Percentiles rank a stretch among this genome's conserved stretches.
These are phyloP conservation scores for Lachancea dasiensis DNA, from an alignment of 805 yeast genomes.

Conservation along the genomic window DNA sequence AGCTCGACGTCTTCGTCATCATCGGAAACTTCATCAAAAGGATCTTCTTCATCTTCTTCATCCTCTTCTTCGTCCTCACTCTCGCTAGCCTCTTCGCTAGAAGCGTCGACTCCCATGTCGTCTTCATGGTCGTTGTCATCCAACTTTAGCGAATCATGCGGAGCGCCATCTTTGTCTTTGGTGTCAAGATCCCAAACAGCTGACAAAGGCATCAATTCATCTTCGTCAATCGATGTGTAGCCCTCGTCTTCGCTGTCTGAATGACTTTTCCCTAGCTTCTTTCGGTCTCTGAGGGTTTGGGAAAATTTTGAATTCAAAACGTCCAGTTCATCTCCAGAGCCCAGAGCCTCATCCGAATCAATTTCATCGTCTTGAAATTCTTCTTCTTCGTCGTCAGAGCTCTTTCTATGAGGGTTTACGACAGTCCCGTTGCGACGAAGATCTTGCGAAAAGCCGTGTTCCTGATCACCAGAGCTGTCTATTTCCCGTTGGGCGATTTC, in stretches of 20 bases:
- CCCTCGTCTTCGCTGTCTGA: slow-evolving; percentile 40
- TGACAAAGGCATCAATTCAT: slow-evolving; percentile 68
- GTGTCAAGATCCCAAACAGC: slow-evolving; percentile 86
- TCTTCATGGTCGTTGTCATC: slow-evolving; percentile 5
- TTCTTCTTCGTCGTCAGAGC: slow-evolving; percentile 26
- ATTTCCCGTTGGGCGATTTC: slow-evolving; percentile 43
- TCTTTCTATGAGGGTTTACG: slow-evolving; percentile 33
- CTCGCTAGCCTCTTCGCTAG: slow-evolving; percentile 15
- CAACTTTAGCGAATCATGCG: slow-evolving; percentile 13
- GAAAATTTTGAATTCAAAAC: slow-evolving; percentile 60
- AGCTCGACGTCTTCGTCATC: slow-evolving; percentile 52
- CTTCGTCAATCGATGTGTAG: slow-evolving; percentile 71
- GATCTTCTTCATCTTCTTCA: slow-evolving; percentile 25
- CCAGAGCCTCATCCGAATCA: slow-evolving; percentile 85
- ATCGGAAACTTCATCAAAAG: slow-evolving; percentile 35
- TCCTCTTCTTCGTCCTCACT: slow-evolving; percentile 21
- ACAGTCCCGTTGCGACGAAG: slow-evolving; percentile 34
- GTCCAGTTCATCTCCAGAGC: slow-evolving; percentile 71
- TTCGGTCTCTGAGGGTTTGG: slow-evolving; percentile 58
- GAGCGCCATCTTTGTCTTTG: slow-evolving; percentile 36
- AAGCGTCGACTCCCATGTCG: slow-evolving; percentile 10
- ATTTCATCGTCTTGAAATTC: slow-evolving; percentile 58
- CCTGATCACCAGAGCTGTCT: slow-evolving; percentile 30
- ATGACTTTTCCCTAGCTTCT: slow-evolving; percentile 14
- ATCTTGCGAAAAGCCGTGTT: slow-evolving; percentile 17